phyloP scores from a whole-genome alignment of 495 filamentous ascomycete species.

The Astrothelium subdiscretum region DNA sequence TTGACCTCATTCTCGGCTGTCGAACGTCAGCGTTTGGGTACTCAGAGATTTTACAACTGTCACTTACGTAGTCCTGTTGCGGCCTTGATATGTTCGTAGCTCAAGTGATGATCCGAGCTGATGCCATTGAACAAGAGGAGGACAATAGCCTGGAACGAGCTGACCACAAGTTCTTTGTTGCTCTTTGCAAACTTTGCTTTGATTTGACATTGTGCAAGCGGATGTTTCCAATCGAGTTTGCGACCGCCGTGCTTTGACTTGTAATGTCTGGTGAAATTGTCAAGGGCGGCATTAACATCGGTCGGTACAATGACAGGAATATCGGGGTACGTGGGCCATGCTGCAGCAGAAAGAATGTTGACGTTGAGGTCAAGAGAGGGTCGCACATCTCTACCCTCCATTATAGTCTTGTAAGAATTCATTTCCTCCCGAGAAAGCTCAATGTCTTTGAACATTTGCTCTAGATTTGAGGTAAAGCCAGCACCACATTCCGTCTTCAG shows the following conservation, averaged over 20 bases:
- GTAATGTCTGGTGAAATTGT: constrained; percentile 71
- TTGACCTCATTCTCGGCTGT: constrained; percentile 63
- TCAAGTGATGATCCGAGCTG: constrained; percentile 40
- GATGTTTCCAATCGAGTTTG: constrained; percentile 83
- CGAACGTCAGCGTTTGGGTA: constrained; percentile 9
- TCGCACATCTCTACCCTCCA: constrained; percentile 37
- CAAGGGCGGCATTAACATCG: constrained; percentile 54
- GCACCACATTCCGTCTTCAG: constrained; percentile 90
- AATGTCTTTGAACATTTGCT: constrained; percentile 98
- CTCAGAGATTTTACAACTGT: constrained; percentile 9
- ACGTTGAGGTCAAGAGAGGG: constrained; percentile 65
- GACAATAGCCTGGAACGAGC: constrained; percentile 82
- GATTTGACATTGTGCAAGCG: constrained; percentile 75
- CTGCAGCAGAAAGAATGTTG: constrained; percentile 70
- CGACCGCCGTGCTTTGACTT: constrained; percentile 75
- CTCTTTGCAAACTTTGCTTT: constrained; percentile 66
- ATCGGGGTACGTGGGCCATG: constrained; percentile 89
- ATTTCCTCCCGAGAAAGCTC: constrained; percentile 82
- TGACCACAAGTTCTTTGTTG: constrained; percentile 74
- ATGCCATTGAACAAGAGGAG: constrained; percentile 83
- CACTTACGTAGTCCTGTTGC: constrained; percentile 55
- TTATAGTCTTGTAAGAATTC: constrained; percentile 53
- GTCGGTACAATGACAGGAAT: constrained; percentile 61
- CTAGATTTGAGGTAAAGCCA: constrained; percentile 88
- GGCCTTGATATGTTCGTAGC: constrained; percentile 57